Evolutionary conservation across 176 grass and related monocot species (phyloP), one percentile per base, ranked within the genome.

Genomic region (Pontederia crassipes): DNA sequence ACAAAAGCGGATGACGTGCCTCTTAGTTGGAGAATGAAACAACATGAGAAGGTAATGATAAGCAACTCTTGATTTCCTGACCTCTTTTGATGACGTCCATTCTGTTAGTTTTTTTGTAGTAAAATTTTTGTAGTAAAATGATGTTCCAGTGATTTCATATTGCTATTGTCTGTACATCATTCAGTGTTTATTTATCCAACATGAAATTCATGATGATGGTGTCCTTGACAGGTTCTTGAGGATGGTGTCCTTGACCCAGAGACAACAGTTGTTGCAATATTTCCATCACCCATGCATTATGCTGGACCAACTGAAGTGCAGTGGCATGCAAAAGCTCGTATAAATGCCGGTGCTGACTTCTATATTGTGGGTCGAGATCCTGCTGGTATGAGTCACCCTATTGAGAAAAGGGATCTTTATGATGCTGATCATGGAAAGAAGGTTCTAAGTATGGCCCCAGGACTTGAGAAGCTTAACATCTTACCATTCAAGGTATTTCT

Each of bases 391-490:
- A 69, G 81, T 13, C 81, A 97, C 45, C 92, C 92, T 8, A 78
- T 55, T 8, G 81, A 82, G 45, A 88, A 97, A 55, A 80, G 87
- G 74, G 92, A 97, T 57, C 76, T 97, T 61, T 97, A 90, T 88
- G 87, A 97, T 82, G 87, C 92, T 28, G 92, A 97, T 72, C 92
- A 97, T 55, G 92, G 92, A 26, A 97, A 97, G 69, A 97, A 97
- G 57, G 92, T 97, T 45, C 66, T 97, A 46, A 83, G 84, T 27
- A 88, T 97, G 92, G 92, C 87, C 64, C 92, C 87, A 64, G 92
- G 92, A 26, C 92, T 97, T 64, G 87, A 97, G 75, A 88, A 67
- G 63, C 86, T 97, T 28, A 97, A 91, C 46, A 97, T 97, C 49
- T 78, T 97, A 61, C 92, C 92, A 61, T 97, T 97, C 92, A 97